Base-by-base conservation (phyloP, 2,329 filamentous ascomycete genomes). In the Aspergillus flavus region DNA sequence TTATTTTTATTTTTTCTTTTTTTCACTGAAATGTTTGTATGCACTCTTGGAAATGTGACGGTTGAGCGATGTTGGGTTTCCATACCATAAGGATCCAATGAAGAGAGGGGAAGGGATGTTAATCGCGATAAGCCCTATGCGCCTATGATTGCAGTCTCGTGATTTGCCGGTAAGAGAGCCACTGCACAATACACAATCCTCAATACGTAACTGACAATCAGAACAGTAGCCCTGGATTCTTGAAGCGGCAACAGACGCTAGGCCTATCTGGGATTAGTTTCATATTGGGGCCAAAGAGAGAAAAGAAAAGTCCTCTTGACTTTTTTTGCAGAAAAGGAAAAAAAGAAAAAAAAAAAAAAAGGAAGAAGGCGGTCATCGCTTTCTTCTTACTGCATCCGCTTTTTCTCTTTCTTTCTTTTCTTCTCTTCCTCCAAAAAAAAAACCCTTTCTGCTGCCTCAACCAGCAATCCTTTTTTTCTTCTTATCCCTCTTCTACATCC, bases 291-390 rank as follows among this genome's bases (percentile, higher is more conserved):
- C 64, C 63, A 65, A 58, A 64, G 59, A 66, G 59, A 64, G 34
- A 59, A 55, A n/a, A 43, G 62, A 68, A 69, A 67, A 65, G 62
- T 71, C 65, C 65, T 68, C 73, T 76, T 75, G 70, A 75, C 67
- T 75, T 76, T 77, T 75, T 69, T 69, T 36, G 14, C 34, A 72
- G 68, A 60, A 64, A 65, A 64, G 66, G 67, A 66, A 50, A 57
- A 48, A 32, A 30, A 30, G 9, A 54, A 55, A 61, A 55, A 61
- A 50, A 61, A 55, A 58, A 50, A 60, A 61, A 54, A 50, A 32
- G 23, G 16, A 61, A 30, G 61, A 23, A 48, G 52, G 36, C 48
- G 46, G 58, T 59, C 57, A 61, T 61, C 64, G 65, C 62, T 68
- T 64, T 61, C 64, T 66, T 62, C 68, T 65, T 62, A 66, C 62